A percentile compares a stretch with the other conserved stretches of the same genome.
Evolutionary conservation across 805 yeast species (phyloP).

Genomic region (Myxozyma neglecta): DNA sequence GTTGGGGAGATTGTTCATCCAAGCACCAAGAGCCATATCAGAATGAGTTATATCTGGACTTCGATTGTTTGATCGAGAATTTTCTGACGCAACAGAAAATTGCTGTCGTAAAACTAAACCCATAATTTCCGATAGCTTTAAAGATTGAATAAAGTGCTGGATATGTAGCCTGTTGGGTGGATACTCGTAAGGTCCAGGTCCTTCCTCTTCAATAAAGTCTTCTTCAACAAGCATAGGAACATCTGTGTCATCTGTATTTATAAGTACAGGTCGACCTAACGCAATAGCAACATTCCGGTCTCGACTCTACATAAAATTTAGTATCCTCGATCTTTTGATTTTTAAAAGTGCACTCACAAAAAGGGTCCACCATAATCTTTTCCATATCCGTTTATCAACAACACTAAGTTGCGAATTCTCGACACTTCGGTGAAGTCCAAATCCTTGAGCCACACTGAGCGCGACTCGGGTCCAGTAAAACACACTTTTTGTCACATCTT

Average conservation of each 20-base stretch:
- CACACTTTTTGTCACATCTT: conserved; percentile 63
- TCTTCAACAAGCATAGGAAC: conserved; percentile 68
- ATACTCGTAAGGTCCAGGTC: conserved; percentile 46
- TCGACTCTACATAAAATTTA: conserved; percentile 39
- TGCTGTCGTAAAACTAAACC: conserved; percentile 69
- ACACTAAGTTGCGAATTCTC: conserved; percentile 43
- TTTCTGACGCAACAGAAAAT: conserved; percentile 67
- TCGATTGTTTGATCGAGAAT: conserved; percentile 44
- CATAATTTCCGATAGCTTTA: conserved; percentile 68
- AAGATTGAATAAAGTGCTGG: conserved; percentile 59
- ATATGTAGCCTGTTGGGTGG: conserved; percentile 52
- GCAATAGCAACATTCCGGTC: conserved; percentile 71
- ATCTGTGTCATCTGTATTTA: conserved; percentile 72
- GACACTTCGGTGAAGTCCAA: conserved; percentile 61
- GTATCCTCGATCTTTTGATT: not conserved
- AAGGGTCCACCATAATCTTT: conserved; percentile 76
- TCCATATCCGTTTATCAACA: conserved; percentile 52
- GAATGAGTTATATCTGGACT: conserved; percentile 59
- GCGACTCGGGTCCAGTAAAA: conserved; percentile 73
- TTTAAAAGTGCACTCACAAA: conserved; percentile 43
- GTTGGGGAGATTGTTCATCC: conserved; percentile 68
- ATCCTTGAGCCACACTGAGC: conserved; percentile 66
- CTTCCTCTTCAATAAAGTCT: conserved; percentile 60
- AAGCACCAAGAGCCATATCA: conserved; percentile 73
- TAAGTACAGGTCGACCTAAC: conserved; percentile 68